phyloP scores from a whole-genome alignment of 2,329 filamentous ascomycete species.

The Fusarium sp. region DNA sequence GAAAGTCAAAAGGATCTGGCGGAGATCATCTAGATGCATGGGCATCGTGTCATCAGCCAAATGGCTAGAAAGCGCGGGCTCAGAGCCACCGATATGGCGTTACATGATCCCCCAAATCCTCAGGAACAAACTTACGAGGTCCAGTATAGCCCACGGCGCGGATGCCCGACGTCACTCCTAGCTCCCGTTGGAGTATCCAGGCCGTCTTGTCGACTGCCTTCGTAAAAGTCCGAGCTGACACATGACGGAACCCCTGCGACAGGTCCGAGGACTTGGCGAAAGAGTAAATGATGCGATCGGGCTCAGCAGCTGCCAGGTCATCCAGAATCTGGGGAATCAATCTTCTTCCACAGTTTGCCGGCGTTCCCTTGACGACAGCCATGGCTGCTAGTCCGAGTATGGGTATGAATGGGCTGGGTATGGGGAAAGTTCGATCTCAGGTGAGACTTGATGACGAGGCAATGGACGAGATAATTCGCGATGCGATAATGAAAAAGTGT shows the following conservation, averaged over 20 bases:
- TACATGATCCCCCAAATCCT: too few species aligned
- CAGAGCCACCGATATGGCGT: too few species aligned
- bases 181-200: constrained; percentile 39
- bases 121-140: constrained; percentile 45
- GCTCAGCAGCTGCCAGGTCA: background rate
- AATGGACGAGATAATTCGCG: background rate
- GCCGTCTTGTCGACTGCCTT: constrained; percentile 45
- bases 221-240: constrained; percentile 40
- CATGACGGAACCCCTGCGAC: constrained; percentile 27
- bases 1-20: constrained; percentile 44
- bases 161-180: constrained; percentile 8
- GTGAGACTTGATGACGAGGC: background rate
- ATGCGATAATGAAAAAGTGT: background rate
- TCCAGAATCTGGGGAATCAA: constrained; percentile 3
- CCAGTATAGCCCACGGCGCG: constrained; percentile 45
- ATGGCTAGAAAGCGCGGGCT: background rate
- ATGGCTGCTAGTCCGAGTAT: background rate
- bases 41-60: background rate
- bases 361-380: background rate
- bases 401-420: background rate
- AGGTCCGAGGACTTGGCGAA: constrained; percentile 22
- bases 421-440: background rate
- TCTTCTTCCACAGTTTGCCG: background rate
- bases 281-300: constrained; percentile 41
- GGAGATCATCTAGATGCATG: constrained; percentile 41